Conservation (phyloP, 768 basidiomycete species). For the Lactarius hengduanensis region DNA sequence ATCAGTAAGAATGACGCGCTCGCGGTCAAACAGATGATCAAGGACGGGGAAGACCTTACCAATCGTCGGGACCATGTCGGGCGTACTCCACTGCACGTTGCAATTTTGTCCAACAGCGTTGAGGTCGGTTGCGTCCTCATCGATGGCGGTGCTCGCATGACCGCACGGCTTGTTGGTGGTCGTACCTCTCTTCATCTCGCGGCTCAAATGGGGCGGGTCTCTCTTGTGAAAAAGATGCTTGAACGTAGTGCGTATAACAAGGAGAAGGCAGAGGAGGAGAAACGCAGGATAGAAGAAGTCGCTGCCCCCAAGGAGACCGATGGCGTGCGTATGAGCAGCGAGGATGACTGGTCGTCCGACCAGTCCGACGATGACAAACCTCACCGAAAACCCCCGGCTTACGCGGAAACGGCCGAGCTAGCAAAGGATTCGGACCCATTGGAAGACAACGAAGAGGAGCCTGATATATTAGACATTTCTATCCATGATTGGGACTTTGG, state of each 20-base stretch:
- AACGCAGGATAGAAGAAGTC: slow-evolving; percentile 25
- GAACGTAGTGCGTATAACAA: slow-evolving; percentile 44
- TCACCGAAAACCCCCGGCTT: slow-evolving; percentile 31
- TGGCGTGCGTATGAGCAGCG: slow-evolving; percentile 29
- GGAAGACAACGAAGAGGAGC: slow-evolving; percentile 49
- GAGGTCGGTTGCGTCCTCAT: slow-evolving; percentile 53
- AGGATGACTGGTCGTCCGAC: slow-evolving; percentile 29
- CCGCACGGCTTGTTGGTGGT: slow-evolving; percentile 56
- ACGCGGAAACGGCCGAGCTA: slow-evolving; percentile 31
- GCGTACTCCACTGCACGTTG: slow-evolving; percentile 57
- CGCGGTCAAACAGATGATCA: slow-evolving; percentile 41
- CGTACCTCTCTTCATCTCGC: slow-evolving; percentile 56
- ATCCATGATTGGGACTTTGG: slow-evolving; percentile 58
- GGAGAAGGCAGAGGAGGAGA: slow-evolving; percentile 32
- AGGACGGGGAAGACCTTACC: slow-evolving; percentile 43
- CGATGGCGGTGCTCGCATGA: slow-evolving; percentile 55
- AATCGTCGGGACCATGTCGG: slow-evolving; percentile 62
- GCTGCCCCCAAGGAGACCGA: slow-evolving; percentile 19
- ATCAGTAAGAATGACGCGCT: slow-evolving; percentile 47
- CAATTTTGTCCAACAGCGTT: slow-evolving; percentile 46
- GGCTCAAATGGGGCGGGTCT: slow-evolving; percentile 45
- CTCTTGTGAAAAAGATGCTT: slow-evolving; percentile 50
- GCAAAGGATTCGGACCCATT: slow-evolving; percentile 40
- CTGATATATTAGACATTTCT: slow-evolving; percentile 55
- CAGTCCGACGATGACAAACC: slow-evolving; percentile 15